A percentile compares a stretch with the other conserved stretches of the same genome.
Conservation (phyloP, 495 filamentous ascomycete species). For the Podospora pseudopauciseta region DNA sequence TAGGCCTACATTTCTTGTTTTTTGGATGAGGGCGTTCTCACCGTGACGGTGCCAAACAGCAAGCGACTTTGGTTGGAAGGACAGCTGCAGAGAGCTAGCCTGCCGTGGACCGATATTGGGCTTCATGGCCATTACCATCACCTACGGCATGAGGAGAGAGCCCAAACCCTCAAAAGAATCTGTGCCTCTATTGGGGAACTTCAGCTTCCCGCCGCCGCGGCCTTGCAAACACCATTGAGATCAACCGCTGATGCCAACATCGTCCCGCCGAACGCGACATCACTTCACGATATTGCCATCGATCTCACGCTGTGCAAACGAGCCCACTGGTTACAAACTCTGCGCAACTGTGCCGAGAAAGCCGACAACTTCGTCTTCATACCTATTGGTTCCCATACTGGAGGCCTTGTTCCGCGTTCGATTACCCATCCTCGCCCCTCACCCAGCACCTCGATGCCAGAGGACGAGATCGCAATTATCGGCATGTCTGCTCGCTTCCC, state of each 20-base stretch:
- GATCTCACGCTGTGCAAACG: neutral
- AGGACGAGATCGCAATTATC: slow-evolving; percentile 30
- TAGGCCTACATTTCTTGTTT: neutral
- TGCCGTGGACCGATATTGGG: neutral
- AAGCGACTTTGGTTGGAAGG: neutral
- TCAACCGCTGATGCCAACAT: neutral
- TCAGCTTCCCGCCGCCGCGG: neutral
- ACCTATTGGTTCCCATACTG: neutral
- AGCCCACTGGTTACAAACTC: neutral
- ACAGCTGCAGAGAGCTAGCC: neutral
- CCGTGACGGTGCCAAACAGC: neutral
- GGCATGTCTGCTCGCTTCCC: slow-evolving; percentile 39
- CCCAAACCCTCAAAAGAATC: neutral
- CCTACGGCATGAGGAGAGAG: neutral
- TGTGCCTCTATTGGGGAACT: neutral
- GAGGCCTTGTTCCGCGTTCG: neutral
- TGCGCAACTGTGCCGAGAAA: neutral
- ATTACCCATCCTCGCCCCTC: neutral
- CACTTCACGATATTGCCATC: neutral
- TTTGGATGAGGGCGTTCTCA: neutral
- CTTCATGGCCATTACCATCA: neutral
- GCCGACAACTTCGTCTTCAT: neutral
- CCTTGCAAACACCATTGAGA: neutral
- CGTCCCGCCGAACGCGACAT: neutral
- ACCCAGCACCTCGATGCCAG: neutral